Evolutionary conservation across 108 stramenopile genomes (phyloP).

Genomic region (Fistulifera pelliculosa): DNA sequence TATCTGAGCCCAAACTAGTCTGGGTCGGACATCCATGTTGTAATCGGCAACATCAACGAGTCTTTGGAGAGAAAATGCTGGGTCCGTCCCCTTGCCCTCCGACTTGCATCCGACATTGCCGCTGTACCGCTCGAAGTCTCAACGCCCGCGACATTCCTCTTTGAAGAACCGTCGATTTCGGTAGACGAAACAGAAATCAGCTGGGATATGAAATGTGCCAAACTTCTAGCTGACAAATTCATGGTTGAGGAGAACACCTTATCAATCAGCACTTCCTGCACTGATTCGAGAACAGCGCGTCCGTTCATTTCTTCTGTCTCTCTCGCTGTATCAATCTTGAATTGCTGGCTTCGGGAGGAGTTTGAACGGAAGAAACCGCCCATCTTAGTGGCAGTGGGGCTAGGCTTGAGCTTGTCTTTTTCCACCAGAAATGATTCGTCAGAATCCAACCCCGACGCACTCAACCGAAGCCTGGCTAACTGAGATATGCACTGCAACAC

Average conservation of each 20-base stretch:
- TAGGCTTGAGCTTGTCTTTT: conserved; percentile 6
- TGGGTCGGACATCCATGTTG: conserved; percentile 92
- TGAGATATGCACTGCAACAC: conserved; percentile 93
- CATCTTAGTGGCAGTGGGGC: background rate
- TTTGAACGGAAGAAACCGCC: conserved; percentile 11
- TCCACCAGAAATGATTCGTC: conserved; percentile 80
- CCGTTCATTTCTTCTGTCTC: conserved; percentile 77
- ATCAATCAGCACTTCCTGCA: conserved; percentile 84
- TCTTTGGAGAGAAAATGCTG: conserved; percentile 89
- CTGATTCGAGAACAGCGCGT: conserved; percentile 62
- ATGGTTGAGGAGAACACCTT: conserved; percentile 85
- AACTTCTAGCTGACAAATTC: conserved; percentile 69
- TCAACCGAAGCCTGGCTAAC: conserved; percentile 74
- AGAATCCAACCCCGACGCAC: conserved; percentile 76
- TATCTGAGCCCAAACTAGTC: conserved; percentile 91
- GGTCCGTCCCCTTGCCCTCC: conserved; percentile 46
- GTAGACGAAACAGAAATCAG: conserved; percentile 77
- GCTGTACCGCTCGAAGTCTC: conserved; percentile 7
- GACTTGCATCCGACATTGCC: background rate
- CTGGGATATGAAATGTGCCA: conserved; percentile 82
- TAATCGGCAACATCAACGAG: conserved; percentile 98
- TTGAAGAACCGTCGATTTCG: conserved; percentile 78
- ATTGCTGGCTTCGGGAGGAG: background rate
- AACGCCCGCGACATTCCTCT: conserved; percentile 60
- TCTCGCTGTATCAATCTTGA: conserved; percentile 28